phyloP scores from a whole-genome alignment of 163 green algal genomes.

The Scenedesmus sp. region DNA sequence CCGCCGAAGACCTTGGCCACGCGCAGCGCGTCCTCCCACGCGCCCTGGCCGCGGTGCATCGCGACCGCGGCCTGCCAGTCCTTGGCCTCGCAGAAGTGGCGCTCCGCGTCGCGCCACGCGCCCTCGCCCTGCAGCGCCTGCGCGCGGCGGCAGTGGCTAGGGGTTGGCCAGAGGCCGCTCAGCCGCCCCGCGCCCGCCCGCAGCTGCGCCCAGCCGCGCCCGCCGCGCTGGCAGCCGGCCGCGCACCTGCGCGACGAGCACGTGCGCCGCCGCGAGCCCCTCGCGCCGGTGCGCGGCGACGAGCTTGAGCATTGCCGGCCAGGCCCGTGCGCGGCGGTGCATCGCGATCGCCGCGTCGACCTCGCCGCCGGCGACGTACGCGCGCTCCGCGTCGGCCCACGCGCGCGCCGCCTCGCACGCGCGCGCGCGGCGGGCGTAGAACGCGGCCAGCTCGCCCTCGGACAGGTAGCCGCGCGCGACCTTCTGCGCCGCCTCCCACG shows the following conservation, averaged over 20 bases:
- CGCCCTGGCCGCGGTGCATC: conserved; percentile 73
- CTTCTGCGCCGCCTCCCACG: conserved; percentile 81
- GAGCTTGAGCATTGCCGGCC: conserved; percentile 80
- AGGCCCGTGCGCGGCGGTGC: conserved; percentile 81
- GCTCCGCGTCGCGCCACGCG: conserved; percentile 76
- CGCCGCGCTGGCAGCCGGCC: conserved; percentile 16
- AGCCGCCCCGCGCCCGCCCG: too few species aligned
- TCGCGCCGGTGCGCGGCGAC: conserved; percentile 71
- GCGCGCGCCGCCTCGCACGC: conserved; percentile 69
- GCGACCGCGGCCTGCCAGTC: conserved; percentile 85
- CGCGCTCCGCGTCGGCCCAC: conserved; percentile 79
- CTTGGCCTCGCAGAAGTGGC: conserved; percentile 80
- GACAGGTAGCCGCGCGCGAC: conserved; percentile 77
- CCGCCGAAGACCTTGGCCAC: conserved; percentile 82
- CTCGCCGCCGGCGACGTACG: conserved; percentile 73
- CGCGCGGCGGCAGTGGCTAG: too few species aligned
- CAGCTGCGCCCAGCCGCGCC: too few species aligned
- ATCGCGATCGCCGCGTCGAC: conserved; percentile 81
- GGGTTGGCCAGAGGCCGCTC: too few species aligned
- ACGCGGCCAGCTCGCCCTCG: conserved; percentile 65
- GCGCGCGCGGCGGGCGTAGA: conserved; percentile 57
- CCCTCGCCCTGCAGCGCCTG: conserved; percentile 71
- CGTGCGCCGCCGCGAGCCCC: conserved; percentile 68
- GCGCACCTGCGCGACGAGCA: conserved; percentile 67
- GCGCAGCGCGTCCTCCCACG: conserved; percentile 83